Evolutionary conservation across 352 stramenopile genomes (phyloP).

Genomic region (Pythium phragmiticola): DNA sequence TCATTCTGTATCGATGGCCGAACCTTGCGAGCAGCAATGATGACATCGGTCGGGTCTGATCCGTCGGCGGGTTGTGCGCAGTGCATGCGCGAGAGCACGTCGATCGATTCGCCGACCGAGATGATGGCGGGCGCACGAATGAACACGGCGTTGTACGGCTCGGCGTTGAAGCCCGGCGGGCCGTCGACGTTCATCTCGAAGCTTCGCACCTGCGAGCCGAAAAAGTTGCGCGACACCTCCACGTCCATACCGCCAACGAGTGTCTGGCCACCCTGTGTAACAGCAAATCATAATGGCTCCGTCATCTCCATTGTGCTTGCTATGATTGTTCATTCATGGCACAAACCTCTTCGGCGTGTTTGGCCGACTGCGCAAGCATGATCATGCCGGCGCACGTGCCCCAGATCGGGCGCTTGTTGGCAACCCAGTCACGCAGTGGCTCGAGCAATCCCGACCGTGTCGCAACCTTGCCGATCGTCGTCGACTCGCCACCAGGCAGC

Average conservation of each 20-base stretch:
- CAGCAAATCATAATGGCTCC: neutral
- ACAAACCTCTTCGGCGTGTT: conserved; percentile 77
- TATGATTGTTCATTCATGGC: neutral
- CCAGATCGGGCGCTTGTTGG: conserved; percentile 85
- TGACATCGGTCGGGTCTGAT: conserved; percentile 77
- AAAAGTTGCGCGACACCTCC: conserved; percentile 97
- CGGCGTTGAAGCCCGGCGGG: conserved; percentile 48
- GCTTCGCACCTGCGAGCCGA: conserved; percentile 92
- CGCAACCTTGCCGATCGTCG: conserved; percentile 93
- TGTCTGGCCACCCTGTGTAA: conserved; percentile 81
- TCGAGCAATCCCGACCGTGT: conserved; percentile 77
- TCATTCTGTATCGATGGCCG: conserved; percentile 14
- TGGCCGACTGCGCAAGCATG: conserved; percentile 86
- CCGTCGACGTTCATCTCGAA: conserved; percentile 69
- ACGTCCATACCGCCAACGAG: conserved; percentile 95
- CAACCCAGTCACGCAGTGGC: conserved; percentile 79
- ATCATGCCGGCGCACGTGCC: conserved; percentile 98
- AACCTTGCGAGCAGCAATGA: conserved; percentile 78
- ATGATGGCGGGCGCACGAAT: conserved; percentile 97
- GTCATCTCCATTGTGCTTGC: neutral
- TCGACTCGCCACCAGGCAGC: conserved; percentile 94
- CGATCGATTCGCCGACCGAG: conserved; percentile 83
- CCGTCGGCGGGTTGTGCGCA: conserved; percentile 66
- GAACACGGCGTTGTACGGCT: conserved; percentile 94
- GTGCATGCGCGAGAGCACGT: conserved; percentile 90